Conservation (phyloP, 208 protist genomes). For the Trypanosoma lewisi region DNA sequence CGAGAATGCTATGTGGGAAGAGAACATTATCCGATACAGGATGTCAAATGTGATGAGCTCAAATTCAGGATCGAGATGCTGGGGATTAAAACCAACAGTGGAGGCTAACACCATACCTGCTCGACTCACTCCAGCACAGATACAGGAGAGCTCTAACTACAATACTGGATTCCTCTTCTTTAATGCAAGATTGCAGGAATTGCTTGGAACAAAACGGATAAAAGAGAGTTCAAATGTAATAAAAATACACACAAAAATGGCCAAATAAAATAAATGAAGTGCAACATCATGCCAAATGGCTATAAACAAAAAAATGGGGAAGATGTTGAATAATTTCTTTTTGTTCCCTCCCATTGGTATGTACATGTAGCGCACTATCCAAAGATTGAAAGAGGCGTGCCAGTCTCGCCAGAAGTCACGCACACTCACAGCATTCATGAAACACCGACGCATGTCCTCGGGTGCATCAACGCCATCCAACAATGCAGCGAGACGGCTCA, state of each 20-base stretch:
- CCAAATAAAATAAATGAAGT: no score
- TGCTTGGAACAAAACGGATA: no score
- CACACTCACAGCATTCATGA: constrained; percentile 71
- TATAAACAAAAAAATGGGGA: no score
- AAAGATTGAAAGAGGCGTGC: constrained; percentile 92
- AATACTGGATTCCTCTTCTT: neutral
- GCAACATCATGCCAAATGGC: no score
- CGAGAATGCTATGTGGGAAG: neutral
- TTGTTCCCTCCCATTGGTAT: constrained; percentile 69
- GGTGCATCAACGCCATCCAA: constrained; percentile 72
- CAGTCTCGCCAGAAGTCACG: constrained; percentile 91
- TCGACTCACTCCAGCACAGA: neutral
- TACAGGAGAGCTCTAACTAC: neutral
- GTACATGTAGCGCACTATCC: constrained; percentile 91
- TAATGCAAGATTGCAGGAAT: neutral
- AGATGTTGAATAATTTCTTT: neutral
- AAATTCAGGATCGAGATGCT: neutral
- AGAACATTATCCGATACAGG: neutral
- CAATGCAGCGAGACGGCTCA: constrained; percentile 63
- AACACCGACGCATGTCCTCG: constrained; percentile 83
- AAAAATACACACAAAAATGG: no score
- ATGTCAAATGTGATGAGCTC: neutral
- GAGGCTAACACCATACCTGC: neutral
- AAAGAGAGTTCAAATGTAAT: no score
- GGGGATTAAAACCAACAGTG: neutral